Conservation (phyloP, 345 rosid species). For the Eutrema yunnanense region DNA sequence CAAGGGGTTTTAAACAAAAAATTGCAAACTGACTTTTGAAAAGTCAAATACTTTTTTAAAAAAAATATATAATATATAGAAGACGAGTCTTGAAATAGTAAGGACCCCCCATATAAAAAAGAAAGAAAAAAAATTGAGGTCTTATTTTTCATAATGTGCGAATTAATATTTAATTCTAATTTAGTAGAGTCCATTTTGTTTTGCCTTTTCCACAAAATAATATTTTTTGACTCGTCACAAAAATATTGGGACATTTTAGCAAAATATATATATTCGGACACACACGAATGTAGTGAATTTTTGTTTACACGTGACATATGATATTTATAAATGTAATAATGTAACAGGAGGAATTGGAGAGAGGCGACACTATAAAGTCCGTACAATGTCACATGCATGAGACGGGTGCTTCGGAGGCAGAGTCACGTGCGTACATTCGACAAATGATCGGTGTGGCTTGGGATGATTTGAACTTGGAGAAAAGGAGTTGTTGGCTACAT, state of each 20-base stretch:
- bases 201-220: no score
- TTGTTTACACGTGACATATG: background rate
- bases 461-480: slow-evolving; percentile 26
- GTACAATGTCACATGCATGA: slow-evolving; percentile 39
- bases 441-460: slow-evolving; percentile 8
- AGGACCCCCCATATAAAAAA: no score
- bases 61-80: no score
- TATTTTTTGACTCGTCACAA: no score
- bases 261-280: no score
- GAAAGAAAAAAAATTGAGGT: no score
- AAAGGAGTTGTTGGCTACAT: background rate
- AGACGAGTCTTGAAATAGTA: no score
- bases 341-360: slow-evolving; percentile 26
- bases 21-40: background rate
- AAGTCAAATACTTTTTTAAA: no score
- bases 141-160: no score
- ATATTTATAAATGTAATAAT: background rate
- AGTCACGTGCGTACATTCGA: slow-evolving; percentile 20
- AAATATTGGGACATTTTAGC: no score
- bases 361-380: slow-evolving; percentile 33
- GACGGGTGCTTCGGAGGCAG: slow-evolving; percentile 26
- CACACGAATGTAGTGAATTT: background rate
- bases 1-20: background rate
- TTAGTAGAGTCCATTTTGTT: no score
- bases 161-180: no score